Conservation (phyloP, 164 flowering plant species). For the Euptelea pleiosperma region DNA sequence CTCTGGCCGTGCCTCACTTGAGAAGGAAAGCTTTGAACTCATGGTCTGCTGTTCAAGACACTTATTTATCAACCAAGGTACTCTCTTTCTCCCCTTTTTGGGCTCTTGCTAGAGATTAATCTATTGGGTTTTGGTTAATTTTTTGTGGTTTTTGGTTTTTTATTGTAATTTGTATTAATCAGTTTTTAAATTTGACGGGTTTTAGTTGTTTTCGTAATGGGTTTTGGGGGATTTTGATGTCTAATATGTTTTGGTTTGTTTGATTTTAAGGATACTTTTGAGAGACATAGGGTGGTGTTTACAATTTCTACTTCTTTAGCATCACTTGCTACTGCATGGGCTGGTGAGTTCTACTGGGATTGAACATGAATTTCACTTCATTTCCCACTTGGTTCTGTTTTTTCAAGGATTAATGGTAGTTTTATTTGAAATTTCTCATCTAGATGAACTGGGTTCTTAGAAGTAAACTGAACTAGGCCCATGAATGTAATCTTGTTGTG, state of each 20-base stretch:
- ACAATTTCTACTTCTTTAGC: constrained; percentile 81
- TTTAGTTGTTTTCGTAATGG: constrained; percentile 7
- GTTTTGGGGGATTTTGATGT: constrained; percentile 12
- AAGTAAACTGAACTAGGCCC: no score
- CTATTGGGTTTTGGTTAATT: constrained; percentile 10
- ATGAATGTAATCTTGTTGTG: no score
- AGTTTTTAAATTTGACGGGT: not conserved
- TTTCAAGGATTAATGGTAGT: not conserved
- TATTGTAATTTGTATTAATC: not conserved
- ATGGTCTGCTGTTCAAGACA: constrained; percentile 69
- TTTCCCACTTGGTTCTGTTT: not conserved
- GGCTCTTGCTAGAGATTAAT: not conserved
- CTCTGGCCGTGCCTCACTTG: constrained; percentile 37
- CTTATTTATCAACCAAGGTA: constrained; percentile 78
- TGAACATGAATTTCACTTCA: not conserved
- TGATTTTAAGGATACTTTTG: constrained; percentile 66
- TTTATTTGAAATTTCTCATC: not conserved
- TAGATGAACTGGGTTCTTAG: not conserved
- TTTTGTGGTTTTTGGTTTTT: constrained; percentile 4
- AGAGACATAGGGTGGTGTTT: constrained; percentile 84
- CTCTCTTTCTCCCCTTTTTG: constrained; percentile 1
- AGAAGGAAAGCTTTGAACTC: constrained; percentile 63
- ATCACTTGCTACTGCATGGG: constrained; percentile 61
- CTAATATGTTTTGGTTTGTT: not conserved
- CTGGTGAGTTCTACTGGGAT: constrained; percentile 43